Percentiles rank a stretch among this genome's conserved stretches.
phyloP scores from a whole-genome alignment of 768 basidiomycete species.

The Heimioporus sp. region DNA sequence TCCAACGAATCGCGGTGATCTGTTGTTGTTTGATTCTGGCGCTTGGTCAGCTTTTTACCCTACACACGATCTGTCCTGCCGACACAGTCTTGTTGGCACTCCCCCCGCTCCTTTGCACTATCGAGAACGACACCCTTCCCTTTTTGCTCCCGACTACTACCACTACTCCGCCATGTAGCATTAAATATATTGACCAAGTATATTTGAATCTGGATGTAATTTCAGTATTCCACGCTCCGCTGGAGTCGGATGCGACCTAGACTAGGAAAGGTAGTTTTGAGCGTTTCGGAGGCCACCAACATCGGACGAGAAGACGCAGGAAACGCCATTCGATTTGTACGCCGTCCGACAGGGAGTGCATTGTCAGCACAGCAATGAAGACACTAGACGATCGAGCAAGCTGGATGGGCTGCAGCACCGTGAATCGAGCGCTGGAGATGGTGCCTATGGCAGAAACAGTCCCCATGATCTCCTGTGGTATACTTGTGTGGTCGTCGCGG shows the following conservation, averaged over 20 bases:
- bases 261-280: neutral
- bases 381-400: constrained; percentile 17
- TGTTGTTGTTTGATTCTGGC: neutral
- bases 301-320: too few relatives aligned
- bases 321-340: constrained; percentile 26
- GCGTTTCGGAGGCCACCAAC: too few relatives aligned
- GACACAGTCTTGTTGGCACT: neutral
- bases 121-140: neutral
- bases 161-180: constrained; percentile 17
- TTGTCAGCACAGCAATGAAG: constrained; percentile 10
- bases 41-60: neutral
- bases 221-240: neutral
- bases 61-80: neutral
- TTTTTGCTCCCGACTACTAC: neutral
- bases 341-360: constrained; percentile 15
- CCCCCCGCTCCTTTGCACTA: constrained; percentile 10
- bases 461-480: too few relatives aligned
- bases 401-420: constrained; percentile 3
- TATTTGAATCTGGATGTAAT: constrained; percentile 17
- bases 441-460: too few relatives aligned
- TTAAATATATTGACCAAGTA: constrained; percentile 9
- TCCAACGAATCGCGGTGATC: constrained; percentile 4
- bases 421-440: constrained; percentile 16
- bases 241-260: neutral
- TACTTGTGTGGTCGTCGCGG: too few relatives aligned